phyloP scores from a whole-genome alignment of 31 red algal species.

The Bonnemaisonia californica region DNA sequence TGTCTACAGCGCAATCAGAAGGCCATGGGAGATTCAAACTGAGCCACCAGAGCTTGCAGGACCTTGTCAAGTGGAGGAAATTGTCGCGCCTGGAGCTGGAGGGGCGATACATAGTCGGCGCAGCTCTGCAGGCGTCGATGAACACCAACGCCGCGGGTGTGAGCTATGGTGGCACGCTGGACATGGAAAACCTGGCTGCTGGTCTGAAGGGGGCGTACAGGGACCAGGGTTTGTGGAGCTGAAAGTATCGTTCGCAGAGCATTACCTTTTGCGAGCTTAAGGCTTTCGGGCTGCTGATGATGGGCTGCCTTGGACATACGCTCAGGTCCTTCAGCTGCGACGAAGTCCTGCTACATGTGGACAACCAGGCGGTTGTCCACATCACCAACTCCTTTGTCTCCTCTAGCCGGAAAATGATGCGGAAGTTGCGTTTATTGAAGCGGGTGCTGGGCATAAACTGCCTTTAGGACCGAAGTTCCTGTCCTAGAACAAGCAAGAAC shows the following conservation, averaged over 20 bases:
- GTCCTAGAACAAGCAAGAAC: too few relatives aligned
- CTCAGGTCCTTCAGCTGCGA: neutral
- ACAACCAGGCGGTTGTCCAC: slow-evolving; percentile 22
- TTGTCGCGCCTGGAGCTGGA: neutral
- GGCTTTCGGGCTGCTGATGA: slow-evolving; percentile 11
- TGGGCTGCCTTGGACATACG: neutral
- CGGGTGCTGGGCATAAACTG: slow-evolving; percentile 1
- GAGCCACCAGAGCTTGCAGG: neutral
- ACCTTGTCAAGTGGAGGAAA: neutral
- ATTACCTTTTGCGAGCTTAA: slow-evolving; percentile 12
- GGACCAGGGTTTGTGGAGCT: slow-evolving; percentile 31
- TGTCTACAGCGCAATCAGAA: neutral
- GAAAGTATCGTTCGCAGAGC: slow-evolving; percentile 10
- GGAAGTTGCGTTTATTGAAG: slow-evolving; percentile 11
- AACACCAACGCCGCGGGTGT: slow-evolving; percentile 30
- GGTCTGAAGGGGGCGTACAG: neutral
- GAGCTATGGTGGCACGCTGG: slow-evolving; percentile 33
- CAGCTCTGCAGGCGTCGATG: neutral
- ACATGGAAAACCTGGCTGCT: neutral
- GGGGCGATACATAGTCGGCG: neutral
- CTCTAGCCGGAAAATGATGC: slow-evolving; percentile 13
- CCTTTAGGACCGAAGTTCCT: too few relatives aligned
- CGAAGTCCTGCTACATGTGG: slow-evolving; percentile 23
- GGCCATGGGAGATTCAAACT: neutral
- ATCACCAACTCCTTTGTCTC: slow-evolving; percentile 28